Evolutionary conservation across 306 rosid genomes (phyloP), one percentile per base, ranked within the genome.

Genomic region (Cucurbita pepo): DNA sequence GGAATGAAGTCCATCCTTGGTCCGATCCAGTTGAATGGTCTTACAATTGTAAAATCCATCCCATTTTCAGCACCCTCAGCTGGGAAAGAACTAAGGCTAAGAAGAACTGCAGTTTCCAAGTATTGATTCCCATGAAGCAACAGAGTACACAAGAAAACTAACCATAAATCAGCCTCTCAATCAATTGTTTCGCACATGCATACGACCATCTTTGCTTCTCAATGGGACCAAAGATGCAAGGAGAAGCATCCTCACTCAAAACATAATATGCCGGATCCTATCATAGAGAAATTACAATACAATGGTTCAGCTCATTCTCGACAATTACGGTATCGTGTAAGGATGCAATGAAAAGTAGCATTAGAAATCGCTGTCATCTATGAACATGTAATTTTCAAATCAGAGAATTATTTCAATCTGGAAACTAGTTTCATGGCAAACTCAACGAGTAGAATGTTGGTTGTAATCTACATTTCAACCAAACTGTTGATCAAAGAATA

Each of bases 41-140:
- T 81, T 59, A 92, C 97, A 66, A 92, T 90, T n/a, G 97, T 85
- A 77, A 92, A 90, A 72, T 88, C 95, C 11, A 90, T 67, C 72
- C 91, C 96, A 80, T 92, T 92, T 80, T 92, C 97, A 10, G 96
- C 97, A 48, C 97, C 96, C 87, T 92, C 97, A 56, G 96, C 95
- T 92, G 83, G 45, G 66, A 41, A 15, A n/a, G 40, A 69, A 12
- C 22, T 43, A 66, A 34, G 7, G 54, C 13, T 34, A 44, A 65
- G 19, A 64, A 34, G 16, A 64, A 34, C 21, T 61, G 11, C 30
- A 40, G 3, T 16, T 54, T 38, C 9, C 14, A 16, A 38, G 48
- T 13, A 40, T 7, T 57, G 5, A 56, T 56, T 73, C 63, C 62
- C 18, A 36, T 41, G 59, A 56, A 43, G 65, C 65, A 36, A 5